Conservation (phyloP, 164 flowering plant genomes). For the Magnolia changhungtana region DNA sequence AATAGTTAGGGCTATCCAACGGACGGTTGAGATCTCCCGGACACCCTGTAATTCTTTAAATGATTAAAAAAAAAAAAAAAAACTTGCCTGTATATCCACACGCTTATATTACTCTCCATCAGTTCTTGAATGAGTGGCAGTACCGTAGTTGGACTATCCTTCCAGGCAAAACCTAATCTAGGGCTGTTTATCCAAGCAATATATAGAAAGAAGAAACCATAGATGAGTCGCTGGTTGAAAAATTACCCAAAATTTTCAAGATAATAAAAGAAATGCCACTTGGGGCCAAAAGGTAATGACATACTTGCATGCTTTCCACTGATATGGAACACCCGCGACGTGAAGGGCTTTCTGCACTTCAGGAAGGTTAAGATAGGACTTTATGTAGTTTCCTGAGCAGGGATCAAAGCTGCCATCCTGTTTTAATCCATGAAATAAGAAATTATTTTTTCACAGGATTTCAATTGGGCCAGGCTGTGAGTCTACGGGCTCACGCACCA, state of each 20-base stretch:
- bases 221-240: too few relatives aligned
- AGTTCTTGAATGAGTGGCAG: constrained; percentile 27
- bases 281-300: too few relatives aligned
- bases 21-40: not conserved
- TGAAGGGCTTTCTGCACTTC: constrained; percentile 33
- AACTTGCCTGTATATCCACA: constrained; percentile 41
- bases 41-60: not conserved
- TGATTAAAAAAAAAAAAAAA: not conserved
- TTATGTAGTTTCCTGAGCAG: constrained; percentile 23
- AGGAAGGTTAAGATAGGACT: constrained; percentile 25
- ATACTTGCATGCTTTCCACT: constrained; percentile 33
- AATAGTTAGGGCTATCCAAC: not conserved
- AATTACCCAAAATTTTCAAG: not conserved
- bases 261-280: not conserved
- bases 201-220: not conserved
- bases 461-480: too few relatives aligned
- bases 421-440: not conserved
- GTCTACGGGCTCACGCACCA: too few relatives aligned
- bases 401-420: constrained; percentile 24
- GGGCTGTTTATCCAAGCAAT: not conserved
- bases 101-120: constrained; percentile 22
- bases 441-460: too few relatives aligned
- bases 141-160: constrained; percentile 27
- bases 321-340: constrained; percentile 2
- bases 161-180: constrained; percentile 15